Base-by-base conservation (phyloP, 2,329 filamentous ascomycete species). In the Fusarium devonianum region DNA sequence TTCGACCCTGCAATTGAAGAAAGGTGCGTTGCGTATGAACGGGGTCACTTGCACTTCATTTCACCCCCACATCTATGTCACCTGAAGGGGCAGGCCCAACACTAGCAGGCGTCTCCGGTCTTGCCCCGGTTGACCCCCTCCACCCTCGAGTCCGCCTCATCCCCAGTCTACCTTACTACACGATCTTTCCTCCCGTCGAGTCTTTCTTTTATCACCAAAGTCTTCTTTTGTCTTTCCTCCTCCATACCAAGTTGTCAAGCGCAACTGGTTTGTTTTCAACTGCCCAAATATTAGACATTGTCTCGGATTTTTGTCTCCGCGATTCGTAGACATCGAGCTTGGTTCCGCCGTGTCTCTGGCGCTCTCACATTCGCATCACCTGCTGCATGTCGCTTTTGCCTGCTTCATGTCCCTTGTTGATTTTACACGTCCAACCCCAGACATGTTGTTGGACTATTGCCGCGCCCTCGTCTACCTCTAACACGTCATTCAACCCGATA, bases 361-460 rank as follows among this genome's bases (percentile, higher is more conserved):
- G 19, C 18, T 16, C 37, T n/a, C 26, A n/a, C n/a, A 21, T 36
- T 29, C 28, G 28, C 46, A 13, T 53, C 54, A 29, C 48, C 44
- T 44, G 29, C 36, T 32, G 21, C 41, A n/a, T n/a, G n/a, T n/a
- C n/a, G n/a, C n/a, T n/a, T 7, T 28, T 43, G 34, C 38, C 38
- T 47, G 37, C 53, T 58, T 53, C 58, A 50, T 64, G 43, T 50
- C 44, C 50, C 47, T 58, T 53, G 53, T 53, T 51, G 45, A 41
- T 48, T 48, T 40, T 37, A 41, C 50, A 25, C 25, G 35, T 16
- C 37, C 56, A 48, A 50, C 53, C 35, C 51, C 38, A 50, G 52
- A 39, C 32, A 64, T 64, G 56, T 39, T 60, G n/a, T 38, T 63
- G 41, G 49, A 44, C 46, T 52, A 37, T 37, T 59, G 45, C 53